These are phyloP conservation scores for Phytophthora lateralis DNA, from an alignment of 352 stramenopile species.

Conservation along the genomic window DNA sequence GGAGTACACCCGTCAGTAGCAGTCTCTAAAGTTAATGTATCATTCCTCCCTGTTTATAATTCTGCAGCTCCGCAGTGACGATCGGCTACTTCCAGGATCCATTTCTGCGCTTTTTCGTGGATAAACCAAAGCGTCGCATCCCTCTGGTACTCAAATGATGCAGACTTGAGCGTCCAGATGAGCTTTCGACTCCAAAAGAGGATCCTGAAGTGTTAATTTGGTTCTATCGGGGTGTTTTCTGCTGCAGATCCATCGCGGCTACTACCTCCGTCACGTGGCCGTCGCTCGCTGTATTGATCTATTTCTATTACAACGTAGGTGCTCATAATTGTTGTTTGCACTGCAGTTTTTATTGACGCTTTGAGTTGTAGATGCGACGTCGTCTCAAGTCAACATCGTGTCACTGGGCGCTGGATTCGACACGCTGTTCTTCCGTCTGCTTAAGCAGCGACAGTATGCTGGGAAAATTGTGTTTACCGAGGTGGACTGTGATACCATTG, in stretches of 20 bases:
- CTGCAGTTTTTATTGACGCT: conserved; percentile 9
- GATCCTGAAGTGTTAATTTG: background rate
- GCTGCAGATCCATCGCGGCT: conserved; percentile 75
- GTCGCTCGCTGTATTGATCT: conserved; percentile 55
- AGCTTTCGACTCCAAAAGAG: background rate
- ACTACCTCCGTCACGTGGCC: conserved; percentile 72
- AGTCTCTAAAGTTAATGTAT: conserved; percentile 27
- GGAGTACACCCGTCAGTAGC: conserved; percentile 5
- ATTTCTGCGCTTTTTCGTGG: conserved; percentile 63
- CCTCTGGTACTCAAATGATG: conserved; percentile 48
- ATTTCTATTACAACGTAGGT: conserved; percentile 51
- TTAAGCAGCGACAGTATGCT: conserved; percentile 33
- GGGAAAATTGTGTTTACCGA: conserved; percentile 48
- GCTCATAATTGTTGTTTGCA: background rate
- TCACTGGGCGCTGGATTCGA: conserved; percentile 79
- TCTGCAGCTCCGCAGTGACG: conserved; percentile 58
- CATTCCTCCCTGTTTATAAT: background rate
- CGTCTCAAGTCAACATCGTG: conserved; percentile 54
- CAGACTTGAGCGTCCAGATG: background rate
- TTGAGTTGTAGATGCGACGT: conserved; percentile 22
- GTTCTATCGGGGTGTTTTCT: background rate
- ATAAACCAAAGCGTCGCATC: conserved; percentile 67
- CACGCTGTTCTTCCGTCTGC: conserved; percentile 73
- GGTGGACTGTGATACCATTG: conserved; percentile 68
- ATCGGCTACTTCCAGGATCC: conserved; percentile 66